Evolutionary conservation across 179 eudicot genomes (phyloP).

Genomic region (Drosera spatulata): DNA sequence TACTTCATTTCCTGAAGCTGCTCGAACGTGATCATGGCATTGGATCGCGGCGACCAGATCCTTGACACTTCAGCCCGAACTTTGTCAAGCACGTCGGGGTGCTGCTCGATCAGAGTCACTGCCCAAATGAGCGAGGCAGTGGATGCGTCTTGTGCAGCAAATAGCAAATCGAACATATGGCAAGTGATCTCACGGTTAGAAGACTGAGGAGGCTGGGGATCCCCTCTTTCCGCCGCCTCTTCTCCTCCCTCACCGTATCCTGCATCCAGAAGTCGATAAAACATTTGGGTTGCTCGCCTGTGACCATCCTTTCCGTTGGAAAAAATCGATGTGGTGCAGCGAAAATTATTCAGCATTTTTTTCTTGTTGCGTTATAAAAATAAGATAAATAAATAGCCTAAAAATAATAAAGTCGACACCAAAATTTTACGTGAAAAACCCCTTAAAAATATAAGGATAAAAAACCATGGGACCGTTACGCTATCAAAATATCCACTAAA

Average conservation of each 20-base stretch:
- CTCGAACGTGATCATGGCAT: conserved; percentile 30
- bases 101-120: conserved; percentile 42
- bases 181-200: conserved; percentile 26
- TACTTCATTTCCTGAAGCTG: conserved; percentile 22
- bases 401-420: too few species aligned
- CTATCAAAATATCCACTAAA: too few species aligned
- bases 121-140: conserved; percentile 78
- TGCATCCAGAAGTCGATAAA: conserved; percentile 69
- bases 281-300: conserved; percentile 38
- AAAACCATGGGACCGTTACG: too few species aligned
- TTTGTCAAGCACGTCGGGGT: conserved; percentile 38
- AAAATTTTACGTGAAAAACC: too few species aligned
- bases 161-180: conserved; percentile 57
- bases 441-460: too few species aligned
- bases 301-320: conserved; percentile 25
- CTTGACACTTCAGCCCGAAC: conserved; percentile 38
- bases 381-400: too few species aligned
- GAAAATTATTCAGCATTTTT: too few species aligned
- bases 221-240: conserved; percentile 9
- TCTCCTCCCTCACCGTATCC: conserved; percentile 27
- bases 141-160: conserved; percentile 79
- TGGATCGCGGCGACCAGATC: conserved; percentile 32
- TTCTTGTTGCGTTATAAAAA: too few species aligned
- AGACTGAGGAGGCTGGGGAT: conserved; percentile 20
- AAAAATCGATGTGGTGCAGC: too few species aligned